Evolutionary conservation across 1,139 yeast species (phyloP).

Genomic region (Saccharomycopsis hybrid): DNA sequence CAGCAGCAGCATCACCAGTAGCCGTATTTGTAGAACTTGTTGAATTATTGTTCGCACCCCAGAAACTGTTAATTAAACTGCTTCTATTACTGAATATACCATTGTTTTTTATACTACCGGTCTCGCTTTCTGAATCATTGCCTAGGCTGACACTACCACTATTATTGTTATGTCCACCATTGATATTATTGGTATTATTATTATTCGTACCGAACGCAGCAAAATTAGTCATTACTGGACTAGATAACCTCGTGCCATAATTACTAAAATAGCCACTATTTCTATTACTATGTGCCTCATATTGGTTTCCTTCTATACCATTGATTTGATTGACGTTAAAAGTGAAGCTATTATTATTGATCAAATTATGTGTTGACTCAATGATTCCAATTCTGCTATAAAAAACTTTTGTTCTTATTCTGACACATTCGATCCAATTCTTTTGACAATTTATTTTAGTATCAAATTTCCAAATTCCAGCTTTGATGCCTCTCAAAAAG

Average conservation of each 20-base stretch:
- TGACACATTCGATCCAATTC: conserved; percentile 54
- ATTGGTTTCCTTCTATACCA: conserved; percentile 10
- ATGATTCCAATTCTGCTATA: conserved; percentile 75
- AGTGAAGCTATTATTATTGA: conserved; percentile 31
- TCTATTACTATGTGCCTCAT: conserved; percentile 4
- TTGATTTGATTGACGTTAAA: conserved; percentile 11
- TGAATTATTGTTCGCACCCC: conserved; percentile 12
- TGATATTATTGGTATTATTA: background rate
- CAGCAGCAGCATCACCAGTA: conserved; percentile 2
- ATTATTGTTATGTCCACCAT: background rate
- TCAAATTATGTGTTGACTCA: conserved; percentile 32
- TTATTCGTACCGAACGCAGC: background rate
- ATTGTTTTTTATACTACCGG: conserved; percentile 4
- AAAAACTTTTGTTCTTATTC: conserved; percentile 56
- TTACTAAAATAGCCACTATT: conserved; percentile 22
- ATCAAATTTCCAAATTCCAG: conserved; percentile 45
- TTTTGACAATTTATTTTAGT: conserved; percentile 32
- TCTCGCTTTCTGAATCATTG: background rate
- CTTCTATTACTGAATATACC: conserved; percentile 18
- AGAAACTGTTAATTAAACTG: conserved; percentile 19
- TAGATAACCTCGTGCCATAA: conserved; percentile 14
- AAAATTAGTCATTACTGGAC: conserved; percentile 19
- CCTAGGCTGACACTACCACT: background rate
- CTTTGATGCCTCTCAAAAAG: conserved; percentile 58
- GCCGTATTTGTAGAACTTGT: background rate